phyloP scores from a whole-genome alignment of 129 eudicot species.

The Artemisia annua region DNA sequence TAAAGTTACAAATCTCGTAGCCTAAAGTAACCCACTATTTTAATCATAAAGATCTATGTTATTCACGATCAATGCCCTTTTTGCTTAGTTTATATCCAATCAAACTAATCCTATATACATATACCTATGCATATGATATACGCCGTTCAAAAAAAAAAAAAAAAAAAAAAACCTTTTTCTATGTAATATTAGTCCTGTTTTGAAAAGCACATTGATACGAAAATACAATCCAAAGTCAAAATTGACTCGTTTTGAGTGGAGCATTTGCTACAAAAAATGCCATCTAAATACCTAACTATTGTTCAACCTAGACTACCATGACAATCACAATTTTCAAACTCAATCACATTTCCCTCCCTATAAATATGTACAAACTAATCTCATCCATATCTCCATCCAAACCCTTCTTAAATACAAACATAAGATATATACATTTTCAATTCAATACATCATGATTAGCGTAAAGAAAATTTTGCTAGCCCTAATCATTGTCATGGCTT shows the following conservation, averaged over 20 bases:
- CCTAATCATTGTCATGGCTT: slow-evolving; percentile 35
- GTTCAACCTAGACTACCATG: slow-evolving; percentile 19
- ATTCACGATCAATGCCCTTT: no score
- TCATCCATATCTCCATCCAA: slow-evolving; percentile 4
- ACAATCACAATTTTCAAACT: slow-evolving; percentile 8
- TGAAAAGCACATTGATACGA: background rate
- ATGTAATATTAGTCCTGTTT: no score
- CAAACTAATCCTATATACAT: no score
- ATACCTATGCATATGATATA: no score
- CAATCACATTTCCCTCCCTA: slow-evolving; percentile 7
- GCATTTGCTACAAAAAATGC: slow-evolving; percentile 28
- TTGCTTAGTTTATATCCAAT: no score
- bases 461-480: slow-evolving; percentile 8
- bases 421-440: background rate
- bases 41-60: no score
- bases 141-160: no score
- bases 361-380: slow-evolving; percentile 17
- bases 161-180: no score
- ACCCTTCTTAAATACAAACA: slow-evolving; percentile 1
- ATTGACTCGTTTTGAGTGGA: slow-evolving; percentile 27
- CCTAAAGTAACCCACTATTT: no score
- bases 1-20: no score
- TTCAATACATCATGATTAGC: slow-evolving; percentile 15
- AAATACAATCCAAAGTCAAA: slow-evolving; percentile 21
- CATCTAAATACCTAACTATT: slow-evolving; percentile 35